These are phyloP conservation scores for Leptosphaerulina australis DNA, from an alignment of 2,329 filamentous ascomycete species.

Conservation along the genomic window DNA sequence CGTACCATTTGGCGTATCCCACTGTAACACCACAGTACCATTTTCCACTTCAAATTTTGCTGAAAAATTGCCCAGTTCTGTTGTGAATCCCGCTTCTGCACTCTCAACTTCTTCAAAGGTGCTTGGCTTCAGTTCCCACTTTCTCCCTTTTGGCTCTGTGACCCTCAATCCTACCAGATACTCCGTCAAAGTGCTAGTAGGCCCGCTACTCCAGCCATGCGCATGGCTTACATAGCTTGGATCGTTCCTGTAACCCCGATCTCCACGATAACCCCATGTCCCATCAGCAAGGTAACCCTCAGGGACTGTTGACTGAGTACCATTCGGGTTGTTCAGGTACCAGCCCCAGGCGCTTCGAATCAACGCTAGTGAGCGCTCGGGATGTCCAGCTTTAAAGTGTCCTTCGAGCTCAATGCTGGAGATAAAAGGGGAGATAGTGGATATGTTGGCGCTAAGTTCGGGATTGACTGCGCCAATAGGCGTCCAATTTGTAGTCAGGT, in stretches of 20 bases:
- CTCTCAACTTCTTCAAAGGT: neutral
- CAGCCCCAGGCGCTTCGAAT: conserved; percentile 65
- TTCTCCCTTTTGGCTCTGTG: conserved; percentile 47
- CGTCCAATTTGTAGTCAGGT: conserved; percentile 60
- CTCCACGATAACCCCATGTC: conserved; percentile 62
- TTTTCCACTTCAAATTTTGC: neutral
- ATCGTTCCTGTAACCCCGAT: conserved; percentile 59
- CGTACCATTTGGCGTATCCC: conserved; percentile 2
- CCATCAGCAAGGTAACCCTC: conserved; percentile 65
- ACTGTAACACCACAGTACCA: neutral
- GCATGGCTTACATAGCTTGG: conserved; percentile 52
- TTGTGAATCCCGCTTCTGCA: conserved; percentile 4
- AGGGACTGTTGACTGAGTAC: conserved; percentile 64
- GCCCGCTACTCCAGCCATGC: conserved; percentile 52
- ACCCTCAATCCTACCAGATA: conserved; percentile 55
- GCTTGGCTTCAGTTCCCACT: conserved; percentile 52
- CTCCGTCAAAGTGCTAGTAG: conserved; percentile 44
- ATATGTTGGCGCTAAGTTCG: conserved; percentile 60
- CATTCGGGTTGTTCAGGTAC: conserved; percentile 63
- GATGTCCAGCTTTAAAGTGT: conserved; percentile 57
- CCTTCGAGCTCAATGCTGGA: conserved; percentile 65
- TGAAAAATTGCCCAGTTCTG: conserved; percentile 2
- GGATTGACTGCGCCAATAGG: conserved; percentile 62
- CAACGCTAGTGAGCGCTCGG: conserved; percentile 61
- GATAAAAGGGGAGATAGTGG: conserved; percentile 61